phyloP scores from a whole-genome alignment of 345 rosid species.

The Brassica carinata region DNA sequence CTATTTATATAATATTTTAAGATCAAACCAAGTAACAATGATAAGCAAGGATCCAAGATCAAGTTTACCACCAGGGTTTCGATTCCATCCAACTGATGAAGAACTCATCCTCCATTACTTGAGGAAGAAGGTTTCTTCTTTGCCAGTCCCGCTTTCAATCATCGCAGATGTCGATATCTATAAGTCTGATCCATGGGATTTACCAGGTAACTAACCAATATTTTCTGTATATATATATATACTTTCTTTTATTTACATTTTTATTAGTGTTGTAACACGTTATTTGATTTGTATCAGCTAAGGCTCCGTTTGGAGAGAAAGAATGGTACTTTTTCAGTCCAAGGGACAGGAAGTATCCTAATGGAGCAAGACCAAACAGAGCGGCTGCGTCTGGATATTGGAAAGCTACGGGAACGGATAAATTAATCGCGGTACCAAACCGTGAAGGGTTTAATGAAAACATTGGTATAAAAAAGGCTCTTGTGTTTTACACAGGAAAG shows the following conservation, averaged over 20 bases:
- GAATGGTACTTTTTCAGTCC: constrained; percentile 99
- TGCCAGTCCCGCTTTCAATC: constrained; percentile 73
- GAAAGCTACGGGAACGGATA: constrained; percentile 98
- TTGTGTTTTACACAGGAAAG: constrained; percentile 90
- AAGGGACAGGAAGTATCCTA: constrained; percentile 94
- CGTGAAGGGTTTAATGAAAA: constrained; percentile 48
- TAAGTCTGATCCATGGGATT: constrained; percentile 95
- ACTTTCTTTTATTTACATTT: background rate
- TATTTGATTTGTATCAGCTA: constrained; percentile 45
- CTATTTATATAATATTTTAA: background rate
- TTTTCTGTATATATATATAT: background rate
- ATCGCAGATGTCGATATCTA: constrained; percentile 94
- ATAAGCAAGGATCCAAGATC: constrained; percentile 72
- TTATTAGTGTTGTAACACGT: background rate
- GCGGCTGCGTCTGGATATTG: constrained; percentile 97
- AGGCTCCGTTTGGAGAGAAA: constrained; percentile 86
- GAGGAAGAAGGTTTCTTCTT: constrained; percentile 60
- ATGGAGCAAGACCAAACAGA: constrained; percentile 95
- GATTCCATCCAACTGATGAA: constrained; percentile 98
- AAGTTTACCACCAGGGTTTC: constrained; percentile 86
- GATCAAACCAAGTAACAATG: constrained; percentile 13
- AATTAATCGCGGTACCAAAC: constrained; percentile 57
- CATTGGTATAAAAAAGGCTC: constrained; percentile 92
- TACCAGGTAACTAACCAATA: constrained; percentile 57
- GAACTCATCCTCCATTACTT: constrained; percentile 96